Evolutionary conservation across 2,329 filamentous ascomycete species (phyloP), one percentile per base, ranked within the genome.

Genomic region (Volutella citrinella): DNA sequence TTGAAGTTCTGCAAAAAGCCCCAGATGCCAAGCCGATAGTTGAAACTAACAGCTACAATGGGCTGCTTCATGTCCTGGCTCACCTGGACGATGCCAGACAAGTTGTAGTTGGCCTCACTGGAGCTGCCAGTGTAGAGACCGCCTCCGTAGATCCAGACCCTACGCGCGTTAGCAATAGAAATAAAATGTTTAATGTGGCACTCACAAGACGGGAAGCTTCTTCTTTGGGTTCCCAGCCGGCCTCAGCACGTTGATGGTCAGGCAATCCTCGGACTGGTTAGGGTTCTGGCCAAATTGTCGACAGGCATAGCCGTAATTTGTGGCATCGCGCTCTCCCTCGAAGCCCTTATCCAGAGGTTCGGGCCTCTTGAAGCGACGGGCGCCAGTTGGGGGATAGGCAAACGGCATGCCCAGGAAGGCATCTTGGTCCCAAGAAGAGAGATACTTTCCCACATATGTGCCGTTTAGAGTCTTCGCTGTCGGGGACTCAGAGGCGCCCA

Each of bases 101-200:
- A 33, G 11, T 53, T 53, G 8, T 51, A 53, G 34, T 78, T 70
- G 6, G 70, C 63, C 40, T 80, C 75, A 41, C 60, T 46, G 45
- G 67, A 52, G 52, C 68, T 63, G 2, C 78, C 78, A 19, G 65
- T 59, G 32, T 62, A 68, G 6, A 77, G 65, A 3, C 72, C 74
- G 19, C 76, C 76, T 10, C 74, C 67, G 43, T 80, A 76, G 17
- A 84, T 76, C 78, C 79, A 84, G 10, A 55, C 52, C 7, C 49
- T 53, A 13, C 11, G 7, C 2, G 65, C 54, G 0, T 64, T n/a
- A 10, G n/a, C n/a, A 11, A 7, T 13, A 5, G 5, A 7, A 3
- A 15, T 3, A 7, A 2, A 5, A 19, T 11, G 4, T 3, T 10
- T 7, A 2, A 4, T 4, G n/a, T 3, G 9, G 2, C 5, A 39